These are phyloP conservation scores for Globisporangium cystogenes DNA, from an alignment of 352 stramenopile genomes.

Conservation along the genomic window DNA sequence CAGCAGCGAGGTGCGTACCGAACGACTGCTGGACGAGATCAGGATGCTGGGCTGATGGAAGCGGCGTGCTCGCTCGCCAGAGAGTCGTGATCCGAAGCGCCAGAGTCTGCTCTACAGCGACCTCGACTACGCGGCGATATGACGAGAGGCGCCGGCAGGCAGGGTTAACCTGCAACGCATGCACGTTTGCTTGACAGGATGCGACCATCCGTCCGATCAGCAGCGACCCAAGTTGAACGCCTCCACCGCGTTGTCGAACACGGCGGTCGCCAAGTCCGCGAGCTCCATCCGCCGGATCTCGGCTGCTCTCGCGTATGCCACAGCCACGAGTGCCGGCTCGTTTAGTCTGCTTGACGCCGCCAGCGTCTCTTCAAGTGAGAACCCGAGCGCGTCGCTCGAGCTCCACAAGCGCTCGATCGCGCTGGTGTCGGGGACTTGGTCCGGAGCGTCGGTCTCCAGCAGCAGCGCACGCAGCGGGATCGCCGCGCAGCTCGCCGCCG, in stretches of 20 bases:
- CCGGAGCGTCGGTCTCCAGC: constrained; percentile 70
- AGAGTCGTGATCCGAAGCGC: constrained; percentile 30
- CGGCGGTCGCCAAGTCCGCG: constrained; percentile 27
- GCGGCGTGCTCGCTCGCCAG: background rate
- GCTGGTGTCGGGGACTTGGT: constrained; percentile 34
- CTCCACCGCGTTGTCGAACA: constrained; percentile 28
- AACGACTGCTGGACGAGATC: no score
- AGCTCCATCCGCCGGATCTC: constrained; percentile 24
- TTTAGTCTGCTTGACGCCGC: constrained; percentile 19
- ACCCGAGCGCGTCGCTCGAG: background rate
- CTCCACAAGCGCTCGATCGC: background rate
- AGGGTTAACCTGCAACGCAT: background rate
- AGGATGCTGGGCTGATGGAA: no score
- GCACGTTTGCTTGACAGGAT: background rate
- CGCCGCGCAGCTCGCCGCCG: constrained; percentile 24
- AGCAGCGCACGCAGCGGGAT: constrained; percentile 45
- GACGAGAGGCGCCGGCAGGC: background rate
- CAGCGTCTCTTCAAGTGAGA: constrained; percentile 1
- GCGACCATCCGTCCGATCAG: no score
- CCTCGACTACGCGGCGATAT: constrained; percentile 72
- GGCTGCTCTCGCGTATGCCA: constrained; percentile 38
- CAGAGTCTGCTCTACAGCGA: constrained; percentile 60
- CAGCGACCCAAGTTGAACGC: constrained; percentile 28
- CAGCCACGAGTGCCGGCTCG: constrained; percentile 43
- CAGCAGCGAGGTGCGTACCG: background rate